Base-by-base conservation (phyloP, 208 protist species). In the Crithidia mellificae region DNA sequence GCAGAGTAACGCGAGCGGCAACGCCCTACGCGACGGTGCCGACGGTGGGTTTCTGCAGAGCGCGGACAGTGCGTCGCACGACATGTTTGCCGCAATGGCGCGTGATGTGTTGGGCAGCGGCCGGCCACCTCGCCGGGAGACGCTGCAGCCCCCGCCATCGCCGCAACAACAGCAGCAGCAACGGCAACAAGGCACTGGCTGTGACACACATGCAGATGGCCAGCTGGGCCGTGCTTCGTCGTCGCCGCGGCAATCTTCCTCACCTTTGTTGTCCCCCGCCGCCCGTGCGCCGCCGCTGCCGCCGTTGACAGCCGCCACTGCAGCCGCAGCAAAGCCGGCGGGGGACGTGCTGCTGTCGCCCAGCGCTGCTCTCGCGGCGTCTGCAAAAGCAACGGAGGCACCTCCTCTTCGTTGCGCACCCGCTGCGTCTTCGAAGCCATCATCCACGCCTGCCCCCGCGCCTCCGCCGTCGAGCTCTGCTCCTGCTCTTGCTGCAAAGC, bases 61-160 rank as follows among this genome's bases (percentile, higher is more conserved):
- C 20, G 38, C 51, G 25, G 27, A 38, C 29, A 22, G 27, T 27
- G 52, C 52, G 6, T 24, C 20, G 27, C 32, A 20, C 1, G 64
- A 72, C 25, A 22, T 46, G 9, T 39, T 50, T 27, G 25, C 57
- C 6, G 62, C 58, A 2, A 46, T 63, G 44, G 19, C 68, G 14
- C 43, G 30, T 0, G 59, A 67, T 12, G 14, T 56, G 32, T 14
- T 61, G n/a, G 58, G 43, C 12, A 47, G 24, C 25, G 32, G 17
- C 12, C 38, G n/a, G 17, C 30, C 38, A 30, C 41, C 44, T 29
- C 56, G 43, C 25, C 54, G 30, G 15, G 52, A 57, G 9, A 5
- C 32, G 17, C 30, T 25, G 19, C 47, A 12, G 20, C 22, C 41
- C 8, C n/a, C n/a, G n/a, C n/a, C n/a, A n/a, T n/a, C n/a, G n/a